These are phyloP conservation scores for Stramenopiles sp. DNA, from an alignment of 352 stramenopile genomes.

Conservation along the genomic window DNA sequence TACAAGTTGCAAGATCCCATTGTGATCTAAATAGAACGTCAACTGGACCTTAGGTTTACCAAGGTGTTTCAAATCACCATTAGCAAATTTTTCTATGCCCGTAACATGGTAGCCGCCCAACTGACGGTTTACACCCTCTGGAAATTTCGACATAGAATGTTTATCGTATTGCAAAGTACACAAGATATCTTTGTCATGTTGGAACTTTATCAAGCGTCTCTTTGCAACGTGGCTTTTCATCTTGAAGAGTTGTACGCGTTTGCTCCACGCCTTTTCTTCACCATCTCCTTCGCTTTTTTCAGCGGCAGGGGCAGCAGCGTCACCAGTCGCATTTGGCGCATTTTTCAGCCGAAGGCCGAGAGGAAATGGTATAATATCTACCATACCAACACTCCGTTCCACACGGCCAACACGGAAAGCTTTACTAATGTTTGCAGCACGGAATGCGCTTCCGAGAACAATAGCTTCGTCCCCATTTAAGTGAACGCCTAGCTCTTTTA, in stretches of 20 bases:
- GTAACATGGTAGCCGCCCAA: constrained; percentile 75
- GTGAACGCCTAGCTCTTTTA: constrained; percentile 75
- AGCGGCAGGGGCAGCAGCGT: too few relatives aligned
- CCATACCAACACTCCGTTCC: constrained; percentile 80
- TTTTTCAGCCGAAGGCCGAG: constrained; percentile 60
- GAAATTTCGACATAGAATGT: constrained; percentile 45
- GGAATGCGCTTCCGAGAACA: constrained; percentile 79
- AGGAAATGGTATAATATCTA: constrained; percentile 65
- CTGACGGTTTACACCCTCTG: constrained; percentile 37
- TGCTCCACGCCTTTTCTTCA: constrained; percentile 48
- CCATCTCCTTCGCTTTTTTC: constrained; percentile 33
- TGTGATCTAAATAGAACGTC: constrained; percentile 73
- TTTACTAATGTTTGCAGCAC: constrained; percentile 82
- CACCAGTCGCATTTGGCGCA: too few relatives aligned
- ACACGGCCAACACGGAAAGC: constrained; percentile 85
- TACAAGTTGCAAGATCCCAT: constrained; percentile 61
- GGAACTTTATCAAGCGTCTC: constrained; percentile 84
- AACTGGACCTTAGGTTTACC: constrained; percentile 74
- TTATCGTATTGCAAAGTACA: constrained; percentile 74
- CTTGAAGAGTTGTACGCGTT: constrained; percentile 72
- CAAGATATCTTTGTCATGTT: constrained; percentile 64
- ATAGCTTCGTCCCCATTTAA: constrained; percentile 95
- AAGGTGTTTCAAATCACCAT: constrained; percentile 52
- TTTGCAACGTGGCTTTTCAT: constrained; percentile 48
- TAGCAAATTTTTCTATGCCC: constrained; percentile 63